Percentiles rank a stretch among this genome's conserved stretches.
phyloP scores from a whole-genome alignment of 495 filamentous ascomycete genomes.

The Amniculicola lignicola region DNA sequence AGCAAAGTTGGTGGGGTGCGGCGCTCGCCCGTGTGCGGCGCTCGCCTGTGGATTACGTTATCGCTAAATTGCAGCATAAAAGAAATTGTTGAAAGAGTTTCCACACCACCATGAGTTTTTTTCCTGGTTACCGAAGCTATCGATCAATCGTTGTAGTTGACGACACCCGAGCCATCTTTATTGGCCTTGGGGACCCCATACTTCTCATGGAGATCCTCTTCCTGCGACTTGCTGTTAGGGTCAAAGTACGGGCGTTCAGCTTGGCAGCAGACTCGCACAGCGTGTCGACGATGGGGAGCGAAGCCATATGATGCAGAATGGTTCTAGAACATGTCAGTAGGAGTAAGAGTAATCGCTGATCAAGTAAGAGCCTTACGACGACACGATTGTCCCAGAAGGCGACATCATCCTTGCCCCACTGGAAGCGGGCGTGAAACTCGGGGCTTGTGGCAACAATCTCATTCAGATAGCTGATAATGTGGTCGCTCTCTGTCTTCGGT shows the following conservation, averaged over 20 bases:
- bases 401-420: conserved; percentile 67
- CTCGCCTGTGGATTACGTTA: too few species aligned
- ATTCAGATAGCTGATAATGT: conserved; percentile 63
- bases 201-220: conserved; percentile 52
- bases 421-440: conserved; percentile 68
- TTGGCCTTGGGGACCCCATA: conserved; percentile 54
- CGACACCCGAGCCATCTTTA: conserved; percentile 59
- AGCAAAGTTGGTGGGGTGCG: too few species aligned
- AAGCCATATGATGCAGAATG: conserved; percentile 62
- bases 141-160: conserved; percentile 62
- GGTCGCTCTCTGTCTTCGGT: conserved; percentile 66
- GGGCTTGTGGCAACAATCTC: conserved; percentile 60
- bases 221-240: conserved; percentile 54
- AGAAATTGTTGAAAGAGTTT: too few species aligned
- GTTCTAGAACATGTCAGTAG: conserved; percentile 47
- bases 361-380: conserved; percentile 44
- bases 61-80: background rate
- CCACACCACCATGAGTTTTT: background rate
- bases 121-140: background rate
- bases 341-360: background rate
- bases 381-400: conserved; percentile 76
- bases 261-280: conserved; percentile 57
- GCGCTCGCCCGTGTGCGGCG: too few species aligned
- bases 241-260: conserved; percentile 57
- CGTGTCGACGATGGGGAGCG: conserved; percentile 60